phyloP scores from a whole-genome alignment of 495 filamentous ascomycete species.

The Lichenothelia convexa region DNA sequence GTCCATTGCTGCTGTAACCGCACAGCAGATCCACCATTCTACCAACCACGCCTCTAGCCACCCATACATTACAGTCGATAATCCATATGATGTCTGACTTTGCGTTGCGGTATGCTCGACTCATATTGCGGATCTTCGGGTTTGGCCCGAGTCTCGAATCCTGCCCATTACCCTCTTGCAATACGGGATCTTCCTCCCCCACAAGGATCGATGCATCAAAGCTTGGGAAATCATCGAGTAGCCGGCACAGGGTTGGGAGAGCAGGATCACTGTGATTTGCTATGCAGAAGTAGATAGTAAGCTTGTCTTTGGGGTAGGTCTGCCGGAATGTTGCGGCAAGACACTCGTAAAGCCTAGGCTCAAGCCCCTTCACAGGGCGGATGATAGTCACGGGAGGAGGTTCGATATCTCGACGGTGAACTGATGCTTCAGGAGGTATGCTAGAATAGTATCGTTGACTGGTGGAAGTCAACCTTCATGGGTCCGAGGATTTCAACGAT shows the following conservation, averaged over 20 bases:
- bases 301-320: slow-evolving; percentile 54
- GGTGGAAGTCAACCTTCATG: background rate
- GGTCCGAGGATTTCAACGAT: background rate
- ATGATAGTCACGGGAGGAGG: slow-evolving; percentile 81
- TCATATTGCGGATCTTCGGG: slow-evolving; percentile 96
- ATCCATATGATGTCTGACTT: slow-evolving; percentile 88
- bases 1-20: slow-evolving; percentile 32
- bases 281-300: slow-evolving; percentile 74
- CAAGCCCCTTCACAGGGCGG: slow-evolving; percentile 82
- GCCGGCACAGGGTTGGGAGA: slow-evolving; percentile 47
- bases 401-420: slow-evolving; percentile 15
- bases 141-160: slow-evolving; percentile 55
- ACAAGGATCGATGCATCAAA: slow-evolving; percentile 58
- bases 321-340: slow-evolving; percentile 80
- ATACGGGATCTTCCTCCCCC: slow-evolving; percentile 73
- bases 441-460: slow-evolving; percentile 25
- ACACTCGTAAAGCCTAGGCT: slow-evolving; percentile 79
- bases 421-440: slow-evolving; percentile 11
- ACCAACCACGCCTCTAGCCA: slow-evolving; percentile 55
- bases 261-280: slow-evolving; percentile 61
- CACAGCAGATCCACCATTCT: slow-evolving; percentile 76
- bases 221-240: slow-evolving; percentile 53
- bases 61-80: slow-evolving; percentile 93
- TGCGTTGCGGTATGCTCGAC: slow-evolving; percentile 83
- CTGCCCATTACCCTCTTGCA: slow-evolving; percentile 29